A percentile compares a stretch with the other conserved stretches of the same genome.
These are phyloP conservation scores for Escovopsis sp. DNA, from an alignment of 2,329 filamentous ascomycete species.

Conservation along the genomic window DNA sequence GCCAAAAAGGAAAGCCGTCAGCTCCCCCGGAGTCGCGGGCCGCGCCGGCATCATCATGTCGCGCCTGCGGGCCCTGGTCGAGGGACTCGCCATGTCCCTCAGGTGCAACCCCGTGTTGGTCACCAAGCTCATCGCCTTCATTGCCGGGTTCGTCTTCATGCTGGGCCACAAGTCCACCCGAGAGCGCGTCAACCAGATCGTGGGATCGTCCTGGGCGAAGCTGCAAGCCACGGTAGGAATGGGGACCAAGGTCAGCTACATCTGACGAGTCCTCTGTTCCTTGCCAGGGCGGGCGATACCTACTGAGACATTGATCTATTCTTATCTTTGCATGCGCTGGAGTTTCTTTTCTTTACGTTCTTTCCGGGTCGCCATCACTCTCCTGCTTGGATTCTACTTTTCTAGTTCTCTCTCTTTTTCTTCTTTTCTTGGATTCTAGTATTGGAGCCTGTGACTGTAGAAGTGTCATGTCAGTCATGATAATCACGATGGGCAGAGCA, in stretches of 20 bases:
- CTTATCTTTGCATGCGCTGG: slow-evolving; percentile 14
- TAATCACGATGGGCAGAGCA: slow-evolving; percentile 6
- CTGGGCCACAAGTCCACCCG: slow-evolving; percentile 62
- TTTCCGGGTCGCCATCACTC: background rate
- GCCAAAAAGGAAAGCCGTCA: slow-evolving; percentile 15
- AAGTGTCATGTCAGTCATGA: slow-evolving; percentile 3
- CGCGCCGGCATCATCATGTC: slow-evolving; percentile 38
- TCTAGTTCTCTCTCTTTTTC: too few species aligned
- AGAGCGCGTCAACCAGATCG: slow-evolving; percentile 54
- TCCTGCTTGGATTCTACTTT: slow-evolving; percentile 1
- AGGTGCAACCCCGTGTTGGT: slow-evolving; percentile 43
- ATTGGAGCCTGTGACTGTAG: background rate
- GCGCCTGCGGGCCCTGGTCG: slow-evolving; percentile 37
- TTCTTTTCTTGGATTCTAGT: too few species aligned
- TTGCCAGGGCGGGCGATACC: background rate
- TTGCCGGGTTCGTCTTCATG: slow-evolving; percentile 63
- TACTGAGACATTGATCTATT: background rate
- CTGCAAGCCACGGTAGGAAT: slow-evolving; percentile 76
- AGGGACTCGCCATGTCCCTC: slow-evolving; percentile 34
- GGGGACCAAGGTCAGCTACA: slow-evolving; percentile 96
- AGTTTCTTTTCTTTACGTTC: slow-evolving; percentile 7
- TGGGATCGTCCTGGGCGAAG: slow-evolving; percentile 65
- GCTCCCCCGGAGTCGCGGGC: slow-evolving; percentile 24
- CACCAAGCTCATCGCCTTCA: slow-evolving; percentile 56
- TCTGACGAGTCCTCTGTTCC: slow-evolving; percentile 34